phyloP scores from a whole-genome alignment of 352 stramenopile genomes.

The Globisporangium recalcitrans region DNA sequence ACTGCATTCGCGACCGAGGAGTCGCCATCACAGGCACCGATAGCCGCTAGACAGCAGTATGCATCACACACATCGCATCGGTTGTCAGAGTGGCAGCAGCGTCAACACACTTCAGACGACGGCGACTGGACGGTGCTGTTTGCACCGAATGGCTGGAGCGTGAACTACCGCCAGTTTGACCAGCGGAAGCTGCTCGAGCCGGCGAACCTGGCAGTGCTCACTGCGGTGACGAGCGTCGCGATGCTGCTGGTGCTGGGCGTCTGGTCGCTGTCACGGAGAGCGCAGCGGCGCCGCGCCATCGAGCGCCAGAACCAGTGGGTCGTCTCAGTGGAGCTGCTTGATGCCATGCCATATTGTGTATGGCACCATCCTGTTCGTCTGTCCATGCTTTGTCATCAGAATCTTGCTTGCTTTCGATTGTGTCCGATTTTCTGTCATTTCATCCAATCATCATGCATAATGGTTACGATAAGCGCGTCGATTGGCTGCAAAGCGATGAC shows the following conservation, averaged over 20 bases:
- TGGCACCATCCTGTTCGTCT: neutral
- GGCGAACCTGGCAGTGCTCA: conserved; percentile 7
- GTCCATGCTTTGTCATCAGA: neutral
- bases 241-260: conserved; percentile 4
- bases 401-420: neutral
- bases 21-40: neutral
- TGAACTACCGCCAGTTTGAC: conserved; percentile 1
- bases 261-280: conserved; percentile 3
- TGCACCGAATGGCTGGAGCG: neutral
- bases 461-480: neutral
- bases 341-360: conserved; percentile 8
- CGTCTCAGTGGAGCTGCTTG: conserved; percentile 10
- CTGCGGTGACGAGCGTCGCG: neutral
- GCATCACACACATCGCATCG: neutral
- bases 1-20: neutral
- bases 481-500: no score
- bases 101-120: neutral
- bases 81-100: neutral
- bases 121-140: conserved; percentile 10
- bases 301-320: conserved; percentile 14
- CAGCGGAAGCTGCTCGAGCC: conserved; percentile 3
- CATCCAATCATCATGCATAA: neutral
- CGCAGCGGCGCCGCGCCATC: neutral
- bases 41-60: neutral
- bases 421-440: neutral